Evolutionary conservation across 116 monocot species (phyloP), one percentile per base, ranked within the genome.

Genomic region (Trichopus zeylanicus): DNA sequence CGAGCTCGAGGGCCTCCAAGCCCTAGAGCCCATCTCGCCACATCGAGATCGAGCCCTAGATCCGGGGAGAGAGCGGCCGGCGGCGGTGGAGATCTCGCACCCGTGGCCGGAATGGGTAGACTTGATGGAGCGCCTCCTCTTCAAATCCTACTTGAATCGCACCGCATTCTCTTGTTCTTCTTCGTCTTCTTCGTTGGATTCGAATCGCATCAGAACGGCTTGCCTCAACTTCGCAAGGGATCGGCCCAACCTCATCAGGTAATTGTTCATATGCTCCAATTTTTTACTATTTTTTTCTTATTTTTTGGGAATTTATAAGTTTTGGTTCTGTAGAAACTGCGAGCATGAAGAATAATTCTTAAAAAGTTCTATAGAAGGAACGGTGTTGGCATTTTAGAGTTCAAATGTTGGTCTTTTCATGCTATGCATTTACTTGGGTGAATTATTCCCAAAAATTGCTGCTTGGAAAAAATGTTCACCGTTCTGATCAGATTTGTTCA

Each of bases 51-150:
- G 20, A 9, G 3, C 21, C 15, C 10, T 24, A 26, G 46, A 53
- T 26, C 54, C 7, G 4, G 23, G 10, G 31, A 19, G 9, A 32
- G n/a, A n/a, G n/a, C n/a, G 26, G 4, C 4, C 9, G 26, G 60
- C 3, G 48, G 60, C 39, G 53, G 65, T 65, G 29, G 68, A 69
- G 69, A 57, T 75, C 20, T 64, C 71, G 8, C 81, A 88, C 35
- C 84, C 68, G 25, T 92, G 87, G 92, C 81, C 87, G 53, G 87
- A 87, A 29, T 87, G 88, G 88, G 64, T 64, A 23, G 64, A 62
- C 27, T 67, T 92, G 51, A 61, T 88, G 76, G 88, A 87, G 61
- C 55, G 59, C 51, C 64, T 92, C 29, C 53, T 79, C 48, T 58
- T 56, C 59, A 92, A 63, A 24, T 84, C 81, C 5, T 82, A 79